phyloP scores from a whole-genome alignment of 371 early-diverging fungal species.

The Rhizomucor pusillus region DNA sequence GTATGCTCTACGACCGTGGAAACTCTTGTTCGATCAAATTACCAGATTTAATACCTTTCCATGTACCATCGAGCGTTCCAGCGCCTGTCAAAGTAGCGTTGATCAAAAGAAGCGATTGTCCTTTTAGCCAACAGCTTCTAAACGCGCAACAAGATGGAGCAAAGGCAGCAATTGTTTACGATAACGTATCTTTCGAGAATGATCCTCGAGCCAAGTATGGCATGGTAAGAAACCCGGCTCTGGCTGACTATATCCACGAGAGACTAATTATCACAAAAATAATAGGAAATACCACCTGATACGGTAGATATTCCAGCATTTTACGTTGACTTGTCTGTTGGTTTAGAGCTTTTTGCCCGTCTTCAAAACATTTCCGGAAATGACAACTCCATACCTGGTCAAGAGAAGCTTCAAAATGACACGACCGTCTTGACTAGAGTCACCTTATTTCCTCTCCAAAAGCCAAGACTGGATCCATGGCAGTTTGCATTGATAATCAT shows the following conservation, averaged over 20 bases:
- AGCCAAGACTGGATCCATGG: constrained; percentile 40
- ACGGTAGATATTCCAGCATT: constrained; percentile 26
- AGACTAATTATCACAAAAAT: background rate
- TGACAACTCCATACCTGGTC: background rate
- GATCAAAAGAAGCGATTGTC: constrained; percentile 24
- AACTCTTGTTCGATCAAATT: constrained; percentile 8
- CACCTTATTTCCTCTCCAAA: constrained; percentile 21
- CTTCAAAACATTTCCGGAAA: constrained; percentile 13
- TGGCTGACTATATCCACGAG: no score
- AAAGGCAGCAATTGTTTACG: constrained; percentile 25
- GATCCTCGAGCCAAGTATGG: constrained; percentile 10
- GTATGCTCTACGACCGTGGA: constrained; percentile 23
- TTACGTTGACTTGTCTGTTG: constrained; percentile 20
- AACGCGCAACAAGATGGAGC: constrained; percentile 32
- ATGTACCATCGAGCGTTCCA: background rate
- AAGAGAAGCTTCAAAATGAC: background rate
- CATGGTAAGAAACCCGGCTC: constrained; percentile 13
- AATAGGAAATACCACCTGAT: constrained; percentile 21
- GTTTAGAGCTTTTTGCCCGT: constrained; percentile 15
- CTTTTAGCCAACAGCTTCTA: constrained; percentile 24
- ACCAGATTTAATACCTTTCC: constrained; percentile 8
- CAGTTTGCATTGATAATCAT: constrained; percentile 50
- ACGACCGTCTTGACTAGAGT: constrained; percentile 15
- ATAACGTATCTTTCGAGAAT: constrained; percentile 20
- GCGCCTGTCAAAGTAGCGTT: constrained; percentile 25